Base-by-base conservation (phyloP, 1,284 basidiomycete genomes). In the Cutaneotrichosporon curvatum region DNA sequence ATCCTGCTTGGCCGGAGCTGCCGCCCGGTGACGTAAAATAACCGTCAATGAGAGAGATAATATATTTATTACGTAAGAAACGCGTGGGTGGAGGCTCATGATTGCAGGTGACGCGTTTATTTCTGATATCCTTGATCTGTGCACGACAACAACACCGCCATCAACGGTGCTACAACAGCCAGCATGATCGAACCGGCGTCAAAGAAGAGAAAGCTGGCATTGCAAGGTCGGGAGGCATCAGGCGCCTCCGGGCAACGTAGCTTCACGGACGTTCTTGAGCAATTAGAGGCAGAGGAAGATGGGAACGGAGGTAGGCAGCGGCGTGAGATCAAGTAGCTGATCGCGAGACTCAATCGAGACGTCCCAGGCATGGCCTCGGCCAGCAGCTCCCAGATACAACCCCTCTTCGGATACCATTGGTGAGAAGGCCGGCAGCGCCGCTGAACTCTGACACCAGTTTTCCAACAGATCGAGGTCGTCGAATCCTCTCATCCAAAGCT, bases 391-490 rank as follows among this genome's bases (percentile, higher is more conserved):
- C 2, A 61, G 63, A 14, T 65, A 92, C 15, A 72, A 87, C 57
- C 73, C 77, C 32, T 76, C 78, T 50, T 76, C 59, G 36, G 83
- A 91, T 58, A 70, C 77, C 2, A 82, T 94, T 40, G 66, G 79
- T 80, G 42, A 56, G 74, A 49, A 14, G n/a, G 4, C 16, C 40
- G 16, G 11, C 12, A 30, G n/a, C 18, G 12, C 23, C 14, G 16
- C n/a, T 14, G 20, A n/a, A n/a, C 19, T 33, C 25, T 37, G 11
- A 35, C n/a, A 38, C 2, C 32, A 65, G 65, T 84, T 15, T 95
- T 96, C 60, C 91, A 96, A 66, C 92, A 96, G 67, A 91, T 91
- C 48, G 92, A 96, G 55, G 78, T 96, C 10, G 87, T 92, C 56
- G 82, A 87, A 50, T 75, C 81, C 2, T 76, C 76, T 4, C 82